A percentile compares a stretch with the other conserved stretches of the same genome.
These are phyloP conservation scores for Cystobasidiaceae sp. DNA, from an alignment of 1,284 basidiomycete species.

Conservation along the genomic window DNA sequence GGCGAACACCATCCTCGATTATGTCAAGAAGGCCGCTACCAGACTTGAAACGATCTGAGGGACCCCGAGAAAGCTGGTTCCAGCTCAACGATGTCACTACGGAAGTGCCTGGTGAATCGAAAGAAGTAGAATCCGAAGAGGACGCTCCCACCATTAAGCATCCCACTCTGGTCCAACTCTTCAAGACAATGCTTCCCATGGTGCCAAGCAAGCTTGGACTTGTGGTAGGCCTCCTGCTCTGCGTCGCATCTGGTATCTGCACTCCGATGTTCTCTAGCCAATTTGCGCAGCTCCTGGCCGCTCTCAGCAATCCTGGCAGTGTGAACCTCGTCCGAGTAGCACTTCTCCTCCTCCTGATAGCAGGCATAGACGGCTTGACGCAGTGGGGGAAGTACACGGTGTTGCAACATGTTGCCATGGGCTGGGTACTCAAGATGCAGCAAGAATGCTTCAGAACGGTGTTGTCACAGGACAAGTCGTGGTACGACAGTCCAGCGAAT, in stretches of 20 bases:
- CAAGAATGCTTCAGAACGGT: slow-evolving; percentile 58
- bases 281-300: slow-evolving; percentile 72
- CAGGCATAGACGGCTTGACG: slow-evolving; percentile 67
- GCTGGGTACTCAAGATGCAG: slow-evolving; percentile 71
- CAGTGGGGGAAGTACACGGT: slow-evolving; percentile 68
- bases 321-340: slow-evolving; percentile 52
- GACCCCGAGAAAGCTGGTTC: slow-evolving; percentile 12
- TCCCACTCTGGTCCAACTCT: slow-evolving; percentile 50
- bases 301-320: slow-evolving; percentile 61
- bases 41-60: not conserved
- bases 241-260: slow-evolving; percentile 67
- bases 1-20: slow-evolving; percentile 8
- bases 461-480: slow-evolving; percentile 78
- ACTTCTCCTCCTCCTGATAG: slow-evolving; percentile 58
- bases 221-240: slow-evolving; percentile 61
- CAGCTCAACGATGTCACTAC: slow-evolving; percentile 20
- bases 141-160: not conserved
- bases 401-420: slow-evolving; percentile 67
- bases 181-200: slow-evolving; percentile 58
- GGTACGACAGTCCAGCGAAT: slow-evolving; percentile 73
- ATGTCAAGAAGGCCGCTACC: not conserved
- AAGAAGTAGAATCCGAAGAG: not conserved
- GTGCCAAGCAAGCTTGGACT: slow-evolving; percentile 70
- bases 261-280: slow-evolving; percentile 89
- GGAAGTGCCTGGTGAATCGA: not conserved